Percentiles rank a stretch among this genome's conserved stretches.
These are phyloP conservation scores for Martiniozyma abietophila DNA, from an alignment of 805 yeast species.

Conservation along the genomic window DNA sequence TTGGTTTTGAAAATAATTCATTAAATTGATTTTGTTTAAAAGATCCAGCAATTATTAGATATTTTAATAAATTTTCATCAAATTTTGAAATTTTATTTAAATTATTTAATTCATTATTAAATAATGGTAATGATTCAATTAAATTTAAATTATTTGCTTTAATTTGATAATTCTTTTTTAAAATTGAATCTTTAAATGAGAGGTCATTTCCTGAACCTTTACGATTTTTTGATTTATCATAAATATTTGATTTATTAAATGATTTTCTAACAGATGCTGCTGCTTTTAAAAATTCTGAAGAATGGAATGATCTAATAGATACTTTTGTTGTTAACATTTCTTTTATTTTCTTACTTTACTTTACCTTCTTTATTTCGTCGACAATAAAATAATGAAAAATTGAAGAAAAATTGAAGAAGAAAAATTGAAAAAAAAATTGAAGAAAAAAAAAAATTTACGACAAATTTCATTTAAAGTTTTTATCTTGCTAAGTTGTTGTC, in stretches of 20 bases:
- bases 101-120: constrained; percentile 11
- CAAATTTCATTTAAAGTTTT: no score
- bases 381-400: no score
- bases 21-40: constrained; percentile 61
- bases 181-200: constrained; percentile 19
- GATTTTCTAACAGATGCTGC: constrained; percentile 23
- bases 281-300: constrained; percentile 11
- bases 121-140: constrained; percentile 14
- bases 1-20: constrained; percentile 54
- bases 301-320: no score
- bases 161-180: constrained; percentile 18
- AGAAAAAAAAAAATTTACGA: no score
- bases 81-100: constrained; percentile 27
- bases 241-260: constrained; percentile 20
- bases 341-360: no score
- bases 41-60: constrained; percentile 46
- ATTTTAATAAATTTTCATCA: constrained; percentile 31
- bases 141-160: constrained; percentile 17
- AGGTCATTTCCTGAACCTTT: constrained; percentile 28
- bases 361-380: no score
- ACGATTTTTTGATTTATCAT: constrained; percentile 19
- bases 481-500: no score
- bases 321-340: no score
- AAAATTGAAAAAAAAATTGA: no score
- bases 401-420: no score